Base-by-base conservation (phyloP, 148 eudicot genomes). In the Spergularia bocconei region DNA sequence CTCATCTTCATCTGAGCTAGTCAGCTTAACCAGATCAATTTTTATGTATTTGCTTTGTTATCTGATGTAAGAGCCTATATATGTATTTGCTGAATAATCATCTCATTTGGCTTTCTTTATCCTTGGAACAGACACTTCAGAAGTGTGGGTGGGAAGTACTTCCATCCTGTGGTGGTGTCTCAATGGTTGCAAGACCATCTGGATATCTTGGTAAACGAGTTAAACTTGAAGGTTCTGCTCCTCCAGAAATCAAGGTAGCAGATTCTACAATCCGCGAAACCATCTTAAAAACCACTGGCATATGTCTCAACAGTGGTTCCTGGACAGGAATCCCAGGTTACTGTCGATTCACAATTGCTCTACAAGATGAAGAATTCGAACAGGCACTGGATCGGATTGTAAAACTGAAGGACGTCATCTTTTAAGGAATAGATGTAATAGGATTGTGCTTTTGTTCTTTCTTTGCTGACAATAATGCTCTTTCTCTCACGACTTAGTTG, bases 311-410 rank as follows among this genome's bases (percentile, higher is more conserved):
- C 56, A 87, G 97, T 53, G 83, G 87, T 39, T 80, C 85, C 7
- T 94, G 98, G 98, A 91, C 97, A 7, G 98, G 97, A 63, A 87
- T 92, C 71, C 92, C 98, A 20, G 96, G 89, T 38, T 94, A 88
- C 67, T 90, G 97, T 64, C 88, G 98, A 51, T 92, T 94, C 83
- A 90, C 98, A 11, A 82, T 91, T 36, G 96, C 97, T 59, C 80
- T 88, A 75, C 92, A 90, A 75, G 96, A 92, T 16, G 62, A 75
- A 59, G 96, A 92, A 75, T 94, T 94, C 53, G 84, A 90, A 77
- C 86, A 82, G 39, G 97, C 93, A 50, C 82, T 94, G 74, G 85
- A 77, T 73, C 82, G 90, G 84, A 90, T 92, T 17, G 41, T 74
- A 38, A 88, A 86, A 55, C 89, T 95, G 78, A 86, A 85, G 52